Base-by-base conservation (phyloP, 2,329 filamentous ascomycete species). In the Chrysosporium keratinophilum region DNA sequence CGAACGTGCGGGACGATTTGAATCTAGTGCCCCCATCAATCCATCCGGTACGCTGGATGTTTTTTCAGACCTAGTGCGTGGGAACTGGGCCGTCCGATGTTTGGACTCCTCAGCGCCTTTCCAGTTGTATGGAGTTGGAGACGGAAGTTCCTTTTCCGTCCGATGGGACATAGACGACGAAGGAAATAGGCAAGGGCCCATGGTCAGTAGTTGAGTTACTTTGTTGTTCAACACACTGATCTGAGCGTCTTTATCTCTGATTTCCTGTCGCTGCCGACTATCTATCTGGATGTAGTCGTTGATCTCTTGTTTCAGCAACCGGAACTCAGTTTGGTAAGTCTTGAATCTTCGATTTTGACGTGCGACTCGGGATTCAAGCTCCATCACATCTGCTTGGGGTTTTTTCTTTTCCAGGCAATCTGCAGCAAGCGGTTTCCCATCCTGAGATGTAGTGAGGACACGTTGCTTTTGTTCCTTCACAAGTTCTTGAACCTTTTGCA, bases 281-380 rank as follows among this genome's bases (percentile, higher is more conserved):
- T 69, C 58, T 33, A 69, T 65, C 49, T 68, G 67, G 58, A 70
- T 74, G 62, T 75, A 76, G 14, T 71, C 71, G 50, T 67, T 69
- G 50, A 75, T 67, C 50, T 77, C 74, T 31, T 76, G 67, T 59
- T 75, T 76, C 64, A 74, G 75, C 48, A 73, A 66, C 20, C 75
- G 69, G 52, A 75, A 75, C 46, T 76, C 74, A n/a, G 69, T 62
- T 34, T 75, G 64, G 51, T 74, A 72, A 56, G 71, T 69, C 28
- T 69, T 66, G 11, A 73, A 35, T 54, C 59, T 59, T 35, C 54
- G 44, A 28, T 59, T 47, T 19, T 31, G 48, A 10, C 45, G 52
- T 12, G 48, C 45, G 10, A 50, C 14, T 5, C 23, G 39, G 28
- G 47, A 20, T 17, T 56, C 54, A 19, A 58, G 51, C n/a, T 56